Base-by-base conservation (phyloP, 495 filamentous ascomycete genomes). In the Daldinia loculata region DNA sequence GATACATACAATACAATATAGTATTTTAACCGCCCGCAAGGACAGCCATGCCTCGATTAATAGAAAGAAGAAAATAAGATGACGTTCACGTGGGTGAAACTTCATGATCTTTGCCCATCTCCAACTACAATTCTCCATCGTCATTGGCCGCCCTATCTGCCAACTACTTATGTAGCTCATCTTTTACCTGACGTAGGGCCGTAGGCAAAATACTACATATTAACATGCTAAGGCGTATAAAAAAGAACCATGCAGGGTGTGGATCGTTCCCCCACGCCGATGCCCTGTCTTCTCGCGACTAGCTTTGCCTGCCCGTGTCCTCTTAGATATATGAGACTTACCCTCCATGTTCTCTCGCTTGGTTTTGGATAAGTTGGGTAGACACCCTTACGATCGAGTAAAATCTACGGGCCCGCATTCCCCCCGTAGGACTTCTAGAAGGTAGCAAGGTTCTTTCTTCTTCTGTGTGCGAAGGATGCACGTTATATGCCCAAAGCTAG, bases 121-220 rank as follows among this genome's bases (percentile, higher is more conserved):
- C 60, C 55, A 52, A 64, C 56, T 9, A 32, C 15, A 0, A 60
- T 12, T 41, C 39, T 30, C 9, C 50, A 4, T 67, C 45, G 19
- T 61, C 61, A 73, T 73, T 73, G 70, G 70, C 52, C 70, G 70
- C 70, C 70, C 70, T 73, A 73, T 39, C 65, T 72, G 51, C 38
- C 43, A 27, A 43, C 17, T 48, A 66, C 24, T 50, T 48, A 19
- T 26, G 55, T 60, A 12, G 56, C 50, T 65, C 30, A 34, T 56
- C n/a, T 36, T 66, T 39, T 58, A 61, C 62, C 56, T 66, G 61
- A 55, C 61, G 68, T 70, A 61, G 61, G 48, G 61, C 45, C 61
- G 68, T 70, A 61, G 61, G 38, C 55, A 65, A 64, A 60, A 69
- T 60, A 38, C 53, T 48, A 64, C 36, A 61, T 36, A 63, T 43